Base-by-base conservation (phyloP, 2,329 filamentous ascomycete species). In the Cladosporium sp. region DNA sequence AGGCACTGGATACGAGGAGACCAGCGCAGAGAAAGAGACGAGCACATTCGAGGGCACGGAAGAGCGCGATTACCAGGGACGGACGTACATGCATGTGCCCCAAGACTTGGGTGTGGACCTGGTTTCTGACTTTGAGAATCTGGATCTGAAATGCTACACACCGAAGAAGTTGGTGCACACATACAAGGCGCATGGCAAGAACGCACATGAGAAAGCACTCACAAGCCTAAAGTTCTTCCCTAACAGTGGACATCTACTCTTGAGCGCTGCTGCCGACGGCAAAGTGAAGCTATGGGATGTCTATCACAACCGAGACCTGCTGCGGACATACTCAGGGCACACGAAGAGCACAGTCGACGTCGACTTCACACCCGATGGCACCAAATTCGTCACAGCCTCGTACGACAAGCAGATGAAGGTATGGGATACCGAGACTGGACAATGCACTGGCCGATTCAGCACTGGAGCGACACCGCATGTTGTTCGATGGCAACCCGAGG, bases 1-100 rank as follows among this genome's bases (percentile, higher is more conserved):
- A 2, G 79, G 75, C 3, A 80, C 65, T 36, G 79, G 77, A 41
- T 77, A 77, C 56, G 68, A 66, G 30, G 67, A 74, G 49, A 67
- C 66, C n/a, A 68, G 69, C 46, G 67, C 66, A 0, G 69, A 67
- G 40, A 69, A 68, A 43, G 93, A 98, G 72, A 93, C 85, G 46
- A 90, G 85, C 38, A 84, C 83, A 38, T 98, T 97, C 71, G 86
- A 95, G 63, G 93, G 91, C 55, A 78, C 79, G 35, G 77, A 87
- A 64, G 76, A 93, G 70, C 85, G 84, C 74, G 93, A 98, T 68
- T 98, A 98, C 72, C 87, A 94, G 67, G 93, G 93, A 41, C 79
- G 93, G 57, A 95, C 92, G 29, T 98, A 95, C 67, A 96, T 98
- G 92, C 93, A 98, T 70, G 78, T 97, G 39, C 93, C 93, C 3